Evolutionary conservation across 257 asterid species (phyloP).

Genomic region (Jaltomata sinuosa): DNA sequence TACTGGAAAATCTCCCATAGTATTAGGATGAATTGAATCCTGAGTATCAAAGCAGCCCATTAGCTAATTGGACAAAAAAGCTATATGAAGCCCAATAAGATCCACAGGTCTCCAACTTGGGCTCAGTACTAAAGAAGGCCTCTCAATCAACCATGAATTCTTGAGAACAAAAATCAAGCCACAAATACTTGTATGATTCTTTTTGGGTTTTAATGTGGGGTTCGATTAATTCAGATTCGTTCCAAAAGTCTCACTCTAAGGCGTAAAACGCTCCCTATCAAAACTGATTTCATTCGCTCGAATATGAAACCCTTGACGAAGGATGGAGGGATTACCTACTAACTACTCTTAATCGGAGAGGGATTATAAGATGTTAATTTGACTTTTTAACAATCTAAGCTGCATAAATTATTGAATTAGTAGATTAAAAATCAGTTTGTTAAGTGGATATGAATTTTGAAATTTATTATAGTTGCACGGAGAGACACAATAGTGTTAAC

Average conservation of each 20-base stretch:
- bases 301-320: no score
- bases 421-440: background rate
- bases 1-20: no score
- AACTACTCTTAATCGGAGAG: background rate
- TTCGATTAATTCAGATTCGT: no score
- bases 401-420: background rate
- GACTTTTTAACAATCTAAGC: background rate
- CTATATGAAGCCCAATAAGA: background rate
- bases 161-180: background rate
- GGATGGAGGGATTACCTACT: background rate
- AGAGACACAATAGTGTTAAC: no score
- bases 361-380: background rate
- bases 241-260: no score
- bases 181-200: background rate
- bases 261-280: no score
- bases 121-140: background rate
- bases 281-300: no score
- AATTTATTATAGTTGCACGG: no score
- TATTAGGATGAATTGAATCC: background rate
- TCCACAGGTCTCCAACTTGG: background rate
- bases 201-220: no score
- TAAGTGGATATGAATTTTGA: no score
- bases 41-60: background rate
- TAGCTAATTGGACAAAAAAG: background rate
- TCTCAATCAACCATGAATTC: background rate